Percentiles rank a stretch among this genome's conserved stretches.
Evolutionary conservation across 1,284 basidiomycete species (phyloP).

Genomic region (Moniliophthora roreri): DNA sequence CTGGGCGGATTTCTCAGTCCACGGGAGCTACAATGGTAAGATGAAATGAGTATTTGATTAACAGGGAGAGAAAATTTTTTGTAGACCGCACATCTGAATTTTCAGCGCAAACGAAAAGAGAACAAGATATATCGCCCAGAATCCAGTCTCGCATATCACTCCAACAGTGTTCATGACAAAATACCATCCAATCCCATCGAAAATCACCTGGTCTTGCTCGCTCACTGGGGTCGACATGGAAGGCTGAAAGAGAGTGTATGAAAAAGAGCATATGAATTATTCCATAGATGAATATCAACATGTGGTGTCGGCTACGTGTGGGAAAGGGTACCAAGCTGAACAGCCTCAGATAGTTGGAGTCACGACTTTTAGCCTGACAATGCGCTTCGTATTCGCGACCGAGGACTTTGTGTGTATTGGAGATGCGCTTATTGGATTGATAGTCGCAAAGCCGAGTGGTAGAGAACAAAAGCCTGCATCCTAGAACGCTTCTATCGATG

Average conservation of each 20-base stretch:
- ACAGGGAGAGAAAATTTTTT: not conserved
- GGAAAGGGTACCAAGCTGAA: no score
- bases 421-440: no score
- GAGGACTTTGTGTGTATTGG: no score
- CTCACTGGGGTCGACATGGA: not conserved
- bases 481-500: no score
- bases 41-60: not conserved
- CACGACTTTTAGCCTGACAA: no score
- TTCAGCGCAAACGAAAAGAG: slow-evolving; percentile 4
- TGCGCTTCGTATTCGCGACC: no score
- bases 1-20: not conserved
- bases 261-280: no score
- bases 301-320: no score
- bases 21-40: not conserved
- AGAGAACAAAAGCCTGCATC: no score
- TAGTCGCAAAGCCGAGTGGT: no score
- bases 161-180: slow-evolving; percentile 1
- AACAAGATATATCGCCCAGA: slow-evolving; percentile 2
- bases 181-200: slow-evolving; percentile 1
- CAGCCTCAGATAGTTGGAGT: no score
- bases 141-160: slow-evolving; percentile 5
- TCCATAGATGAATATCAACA: no score
- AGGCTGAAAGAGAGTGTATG: not conserved
- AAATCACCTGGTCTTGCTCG: not conserved
- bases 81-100: slow-evolving; percentile 3